A percentile compares a stretch with the other conserved stretches of the same genome.
Evolutionary conservation across 2,329 filamentous ascomycete genomes (phyloP).

Genomic region (Curvularia verruculosa): DNA sequence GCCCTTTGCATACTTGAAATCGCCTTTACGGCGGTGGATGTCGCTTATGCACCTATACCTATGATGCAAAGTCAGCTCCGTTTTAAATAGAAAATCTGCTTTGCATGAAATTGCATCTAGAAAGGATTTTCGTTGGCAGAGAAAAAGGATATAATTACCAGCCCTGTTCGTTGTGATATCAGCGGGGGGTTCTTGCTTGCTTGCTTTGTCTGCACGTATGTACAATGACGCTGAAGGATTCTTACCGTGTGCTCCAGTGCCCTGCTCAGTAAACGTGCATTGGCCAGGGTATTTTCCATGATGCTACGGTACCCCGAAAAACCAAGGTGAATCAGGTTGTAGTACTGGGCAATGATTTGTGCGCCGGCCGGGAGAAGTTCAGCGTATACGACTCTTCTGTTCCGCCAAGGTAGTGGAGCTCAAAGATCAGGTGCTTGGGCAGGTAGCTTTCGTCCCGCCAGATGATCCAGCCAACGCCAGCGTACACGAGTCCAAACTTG

Average conservation of each 20-base stretch:
- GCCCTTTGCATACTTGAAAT: slow-evolving; percentile 50
- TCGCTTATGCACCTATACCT: slow-evolving; percentile 65
- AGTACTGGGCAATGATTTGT: slow-evolving; percentile 74
- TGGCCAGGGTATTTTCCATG: slow-evolving; percentile 70
- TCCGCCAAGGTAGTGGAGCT: slow-evolving; percentile 74
- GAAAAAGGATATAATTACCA: no score
- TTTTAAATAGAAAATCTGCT: no score
- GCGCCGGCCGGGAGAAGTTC: slow-evolving; percentile 74
- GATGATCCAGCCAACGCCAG: slow-evolving; percentile 68
- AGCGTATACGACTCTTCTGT: slow-evolving; percentile 73
- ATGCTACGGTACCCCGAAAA: slow-evolving; percentile 65
- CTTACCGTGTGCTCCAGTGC: slow-evolving; percentile 63
- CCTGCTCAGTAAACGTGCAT: slow-evolving; percentile 68
- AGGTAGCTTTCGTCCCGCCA: slow-evolving; percentile 66
- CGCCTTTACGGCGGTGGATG: slow-evolving; percentile 65
- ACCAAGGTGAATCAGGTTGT: slow-evolving; percentile 74
- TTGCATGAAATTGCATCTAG: no score
- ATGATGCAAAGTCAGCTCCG: no score
- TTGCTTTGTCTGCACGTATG: background rate
- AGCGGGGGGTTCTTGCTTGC: background rate
- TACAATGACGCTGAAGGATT: background rate
- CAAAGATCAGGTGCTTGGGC: slow-evolving; percentile 71
- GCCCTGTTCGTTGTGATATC: slow-evolving; percentile 37
- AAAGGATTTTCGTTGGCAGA: no score
- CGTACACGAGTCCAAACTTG: slow-evolving; percentile 68